These are phyloP conservation scores for Trichoderma guizhouense DNA, from an alignment of 2,329 filamentous ascomycete genomes.

Conservation along the genomic window DNA sequence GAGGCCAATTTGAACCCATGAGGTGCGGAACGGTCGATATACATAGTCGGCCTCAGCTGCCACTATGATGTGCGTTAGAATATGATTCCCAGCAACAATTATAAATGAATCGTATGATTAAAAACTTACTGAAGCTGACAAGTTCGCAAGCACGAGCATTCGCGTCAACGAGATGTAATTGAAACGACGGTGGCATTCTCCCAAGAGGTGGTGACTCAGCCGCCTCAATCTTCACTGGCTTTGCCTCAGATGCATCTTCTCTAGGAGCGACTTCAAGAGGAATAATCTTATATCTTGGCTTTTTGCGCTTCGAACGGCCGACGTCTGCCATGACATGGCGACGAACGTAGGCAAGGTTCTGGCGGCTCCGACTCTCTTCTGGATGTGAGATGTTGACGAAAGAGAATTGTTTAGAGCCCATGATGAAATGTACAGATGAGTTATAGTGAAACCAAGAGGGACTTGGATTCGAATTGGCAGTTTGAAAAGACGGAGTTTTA, in stretches of 20 bases:
- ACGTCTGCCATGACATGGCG: slow-evolving; percentile 8
- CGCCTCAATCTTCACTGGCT: background rate
- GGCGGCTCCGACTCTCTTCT: background rate
- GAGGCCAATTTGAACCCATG: background rate
- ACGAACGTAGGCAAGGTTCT: background rate
- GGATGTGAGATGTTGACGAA: slow-evolving; percentile 6
- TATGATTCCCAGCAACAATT: background rate
- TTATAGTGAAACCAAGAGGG: background rate
- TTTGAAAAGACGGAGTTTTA: background rate
- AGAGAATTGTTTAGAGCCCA: background rate
- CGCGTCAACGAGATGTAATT: background rate
- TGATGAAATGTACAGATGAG: background rate
- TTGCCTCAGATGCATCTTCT: background rate
- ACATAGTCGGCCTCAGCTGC: background rate
- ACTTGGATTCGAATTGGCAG: background rate
- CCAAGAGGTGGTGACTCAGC: background rate
- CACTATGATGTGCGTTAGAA: background rate
- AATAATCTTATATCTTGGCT: background rate
- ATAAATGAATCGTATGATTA: rapidly evolving
- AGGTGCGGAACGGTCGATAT: slow-evolving; percentile 1
- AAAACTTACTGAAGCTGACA: background rate
- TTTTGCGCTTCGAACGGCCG: slow-evolving; percentile 1
- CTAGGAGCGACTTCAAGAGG: background rate
- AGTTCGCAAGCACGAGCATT: background rate
- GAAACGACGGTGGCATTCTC: slow-evolving; percentile 4